Conservation (phyloP, 306 rosid genomes). For the Fagus sylvatica region DNA sequence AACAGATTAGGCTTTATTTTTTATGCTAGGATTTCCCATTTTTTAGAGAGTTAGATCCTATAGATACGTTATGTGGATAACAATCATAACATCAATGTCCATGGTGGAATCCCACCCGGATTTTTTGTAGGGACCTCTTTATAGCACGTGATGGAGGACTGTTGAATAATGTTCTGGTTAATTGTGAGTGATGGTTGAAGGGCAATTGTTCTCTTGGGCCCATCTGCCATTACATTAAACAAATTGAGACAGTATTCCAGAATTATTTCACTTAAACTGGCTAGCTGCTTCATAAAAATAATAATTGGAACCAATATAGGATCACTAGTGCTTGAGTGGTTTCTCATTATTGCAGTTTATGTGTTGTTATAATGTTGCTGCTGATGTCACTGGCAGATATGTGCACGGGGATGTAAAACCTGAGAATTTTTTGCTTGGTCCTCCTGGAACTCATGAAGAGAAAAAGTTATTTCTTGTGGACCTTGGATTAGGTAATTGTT, state of each 20-base stretch:
- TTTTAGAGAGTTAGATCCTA: neutral
- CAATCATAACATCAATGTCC: neutral
- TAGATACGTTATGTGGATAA: neutral
- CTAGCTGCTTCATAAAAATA: neutral
- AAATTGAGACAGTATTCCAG: neutral
- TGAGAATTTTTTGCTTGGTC: conserved; percentile 90
- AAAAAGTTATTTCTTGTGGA: conserved; percentile 80
- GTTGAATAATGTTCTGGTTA: neutral
- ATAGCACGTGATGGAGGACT: neutral
- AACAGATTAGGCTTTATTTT: neutral
- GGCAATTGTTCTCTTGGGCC: neutral
- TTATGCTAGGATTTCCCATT: neutral
- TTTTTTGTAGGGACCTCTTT: neutral
- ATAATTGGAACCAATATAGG: neutral
- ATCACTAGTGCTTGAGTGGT: conserved; percentile 3
- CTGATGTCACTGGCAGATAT: conserved; percentile 52
- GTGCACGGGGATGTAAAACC: conserved; percentile 97
- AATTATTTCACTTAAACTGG: neutral
- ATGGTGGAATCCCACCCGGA: neutral
- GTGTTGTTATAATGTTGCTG: conserved; percentile 8
- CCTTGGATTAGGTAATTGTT: conserved; percentile 71
- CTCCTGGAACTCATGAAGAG: conserved; percentile 78
- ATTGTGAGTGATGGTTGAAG: neutral
- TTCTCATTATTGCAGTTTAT: conserved; percentile 11
- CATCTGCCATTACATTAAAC: neutral